Conservation (phyloP, 441 rosid genomes). For the Bocquillonia castaneifolia region DNA sequence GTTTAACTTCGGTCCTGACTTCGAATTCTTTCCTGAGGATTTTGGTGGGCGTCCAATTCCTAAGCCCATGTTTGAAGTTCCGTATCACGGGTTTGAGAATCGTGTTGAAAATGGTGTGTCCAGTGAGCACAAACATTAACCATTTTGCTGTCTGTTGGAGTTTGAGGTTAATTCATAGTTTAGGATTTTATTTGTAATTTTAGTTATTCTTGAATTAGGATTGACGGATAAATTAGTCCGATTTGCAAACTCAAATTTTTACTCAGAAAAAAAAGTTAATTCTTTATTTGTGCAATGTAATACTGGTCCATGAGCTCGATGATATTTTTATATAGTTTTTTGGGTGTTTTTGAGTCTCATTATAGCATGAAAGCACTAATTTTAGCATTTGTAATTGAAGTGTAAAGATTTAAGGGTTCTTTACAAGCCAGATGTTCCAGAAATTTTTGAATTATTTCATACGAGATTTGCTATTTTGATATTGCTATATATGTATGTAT, state of each 20-base stretch:
- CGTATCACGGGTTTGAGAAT: constrained; percentile 65
- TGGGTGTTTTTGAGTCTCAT: neutral
- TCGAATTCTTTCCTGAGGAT: constrained; percentile 65
- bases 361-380: neutral
- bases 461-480: neutral
- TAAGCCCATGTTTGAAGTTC: constrained; percentile 73
- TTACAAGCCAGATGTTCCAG: constrained; percentile 1
- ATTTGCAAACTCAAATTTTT: constrained; percentile 28
- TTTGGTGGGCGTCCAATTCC: constrained; percentile 71
- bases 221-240: constrained; percentile 29
- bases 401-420: neutral
- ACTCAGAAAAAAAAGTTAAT: constrained; percentile 22
- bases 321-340: constrained; percentile 9
- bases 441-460: neutral
- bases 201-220: constrained; percentile 26
- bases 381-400: neutral
- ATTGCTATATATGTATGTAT: neutral
- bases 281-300: constrained; percentile 18
- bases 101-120: constrained; percentile 53
- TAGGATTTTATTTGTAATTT: constrained; percentile 31
- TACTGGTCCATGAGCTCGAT: constrained; percentile 14
- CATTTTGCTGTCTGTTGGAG: constrained; percentile 14
- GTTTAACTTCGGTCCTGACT: constrained; percentile 92
- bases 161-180: constrained; percentile 30
- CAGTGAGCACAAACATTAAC: constrained; percentile 57